These are phyloP conservation scores for Trichoderma sp. DNA, from an alignment of 2,329 filamentous ascomycete species.

Conservation along the genomic window DNA sequence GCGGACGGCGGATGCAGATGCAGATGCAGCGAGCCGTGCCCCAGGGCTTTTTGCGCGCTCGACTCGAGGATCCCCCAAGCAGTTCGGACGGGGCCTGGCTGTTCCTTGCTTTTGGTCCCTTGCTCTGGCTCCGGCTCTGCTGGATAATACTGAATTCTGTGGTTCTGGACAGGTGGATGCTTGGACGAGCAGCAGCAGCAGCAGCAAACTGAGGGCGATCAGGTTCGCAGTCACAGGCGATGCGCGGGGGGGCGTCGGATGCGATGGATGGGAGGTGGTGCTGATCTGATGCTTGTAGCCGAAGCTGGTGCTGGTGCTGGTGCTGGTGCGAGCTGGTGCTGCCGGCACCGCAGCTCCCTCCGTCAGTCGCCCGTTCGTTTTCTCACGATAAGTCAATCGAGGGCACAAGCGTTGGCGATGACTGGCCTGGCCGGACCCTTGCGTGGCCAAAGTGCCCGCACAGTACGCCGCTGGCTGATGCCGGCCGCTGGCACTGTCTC, in stretches of 20 bases:
- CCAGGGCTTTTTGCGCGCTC: constrained; percentile 15
- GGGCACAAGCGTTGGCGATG: constrained; percentile 8
- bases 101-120: constrained; percentile 1
- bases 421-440: constrained; percentile 6
- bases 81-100: neutral
- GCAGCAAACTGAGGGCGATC: neutral
- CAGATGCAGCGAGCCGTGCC: constrained; percentile 9
- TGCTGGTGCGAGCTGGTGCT: neutral
- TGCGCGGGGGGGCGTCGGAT: neutral
- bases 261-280: neutral
- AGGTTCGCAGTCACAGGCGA: neutral
- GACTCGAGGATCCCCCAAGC: constrained; percentile 3
- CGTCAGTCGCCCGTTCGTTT: no score
- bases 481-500: constrained; percentile 9
- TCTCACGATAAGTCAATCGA: constrained; percentile 6
- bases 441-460: constrained; percentile 21
- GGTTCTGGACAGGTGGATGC: no score
- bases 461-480: constrained; percentile 17
- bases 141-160: no score
- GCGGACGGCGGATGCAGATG: constrained; percentile 5
- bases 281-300: no score
- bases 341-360: constrained; percentile 1
- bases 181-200: no score
- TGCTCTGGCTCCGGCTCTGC: no score
- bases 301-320: neutral